Percentiles rank a stretch among this genome's conserved stretches.
Evolutionary conservation across 2,329 filamentous ascomycete species (phyloP).

Genomic region (Aspergillus sergii): DNA sequence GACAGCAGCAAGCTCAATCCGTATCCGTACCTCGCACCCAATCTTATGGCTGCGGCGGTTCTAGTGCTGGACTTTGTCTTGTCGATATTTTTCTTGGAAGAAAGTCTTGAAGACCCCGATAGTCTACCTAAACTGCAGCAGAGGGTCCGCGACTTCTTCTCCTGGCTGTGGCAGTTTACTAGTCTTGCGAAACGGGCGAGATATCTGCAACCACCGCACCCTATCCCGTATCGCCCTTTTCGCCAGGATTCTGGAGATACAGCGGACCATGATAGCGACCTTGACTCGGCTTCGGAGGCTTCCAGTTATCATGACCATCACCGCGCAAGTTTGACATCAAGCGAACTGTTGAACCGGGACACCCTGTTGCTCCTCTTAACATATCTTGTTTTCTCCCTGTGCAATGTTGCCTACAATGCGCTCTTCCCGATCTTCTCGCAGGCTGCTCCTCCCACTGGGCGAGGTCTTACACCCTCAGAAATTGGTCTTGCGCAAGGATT

Average conservation of each 20-base stretch:
- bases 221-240: conserved; percentile 31
- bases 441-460: conserved; percentile 72
- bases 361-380: conserved; percentile 80
- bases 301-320: conserved; percentile 43
- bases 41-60: conserved; percentile 74
- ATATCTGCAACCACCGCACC: conserved; percentile 52
- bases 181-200: conserved; percentile 59
- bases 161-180: conserved; percentile 71
- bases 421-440: conserved; percentile 92
- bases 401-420: conserved; percentile 93
- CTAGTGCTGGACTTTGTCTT: conserved; percentile 73
- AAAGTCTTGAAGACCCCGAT: conserved; percentile 73
- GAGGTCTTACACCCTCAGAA: conserved; percentile 72
- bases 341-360: conserved; percentile 73
- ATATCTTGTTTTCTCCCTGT: conserved; percentile 90
- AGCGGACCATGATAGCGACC: conserved; percentile 46
- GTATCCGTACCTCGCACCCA: conserved; percentile 85
- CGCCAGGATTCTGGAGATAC: conserved; percentile 27
- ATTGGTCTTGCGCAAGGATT: conserved; percentile 86
- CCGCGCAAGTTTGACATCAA: conserved; percentile 53
- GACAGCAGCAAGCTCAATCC: conserved; percentile 53
- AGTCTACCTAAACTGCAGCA: conserved; percentile 62
- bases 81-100: conserved; percentile 79
- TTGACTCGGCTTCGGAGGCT: conserved; percentile 48
- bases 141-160: conserved; percentile 62